Evolutionary conservation across 768 basidiomycete species (phyloP).

Genomic region (Glaciozyma martinii): DNA sequence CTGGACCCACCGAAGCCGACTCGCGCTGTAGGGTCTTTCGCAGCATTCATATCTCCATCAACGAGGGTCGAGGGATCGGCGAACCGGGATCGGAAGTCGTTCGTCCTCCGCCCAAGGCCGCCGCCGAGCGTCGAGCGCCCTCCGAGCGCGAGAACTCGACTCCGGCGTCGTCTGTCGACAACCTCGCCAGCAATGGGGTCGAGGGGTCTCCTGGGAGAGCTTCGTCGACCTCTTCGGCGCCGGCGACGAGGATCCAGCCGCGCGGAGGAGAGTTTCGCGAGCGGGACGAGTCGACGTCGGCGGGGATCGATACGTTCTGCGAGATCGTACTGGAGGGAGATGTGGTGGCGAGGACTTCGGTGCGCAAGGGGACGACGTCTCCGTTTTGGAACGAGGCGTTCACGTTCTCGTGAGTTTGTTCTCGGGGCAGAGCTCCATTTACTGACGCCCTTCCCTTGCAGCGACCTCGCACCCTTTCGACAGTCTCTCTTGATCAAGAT

Average conservation of each 20-base stretch:
- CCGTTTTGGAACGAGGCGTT: slow-evolving; percentile 81
- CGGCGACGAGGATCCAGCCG: not conserved
- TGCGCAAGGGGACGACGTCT: slow-evolving; percentile 52
- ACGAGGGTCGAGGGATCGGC: slow-evolving; percentile 67
- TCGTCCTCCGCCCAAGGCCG: slow-evolving; percentile 6
- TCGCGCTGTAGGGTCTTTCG: slow-evolving; percentile 58
- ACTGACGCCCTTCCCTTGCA: not conserved
- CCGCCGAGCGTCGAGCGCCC: slow-evolving; percentile 10
- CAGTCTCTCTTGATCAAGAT: slow-evolving; percentile 59
- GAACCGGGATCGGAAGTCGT: slow-evolving; percentile 41
- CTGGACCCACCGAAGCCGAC: not conserved
- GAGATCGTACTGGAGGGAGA: slow-evolving; percentile 59
- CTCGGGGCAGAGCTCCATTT: too few species aligned
- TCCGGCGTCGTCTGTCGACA: slow-evolving; percentile 13
- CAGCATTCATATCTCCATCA: slow-evolving; percentile 61
- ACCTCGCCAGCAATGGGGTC: slow-evolving; percentile 35
- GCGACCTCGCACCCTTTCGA: slow-evolving; percentile 65
- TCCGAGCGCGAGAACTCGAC: slow-evolving; percentile 1
- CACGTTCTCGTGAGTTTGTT: slow-evolving; percentile 42
- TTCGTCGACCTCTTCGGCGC: not conserved
- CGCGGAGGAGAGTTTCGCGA: not conserved
- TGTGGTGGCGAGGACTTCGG: slow-evolving; percentile 64
- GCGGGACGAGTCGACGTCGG: not conserved
- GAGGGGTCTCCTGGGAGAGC: not conserved
- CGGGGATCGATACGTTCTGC: slow-evolving; percentile 56